A percentile compares a stretch with the other conserved stretches of the same genome.
phyloP scores from a whole-genome alignment of 805 yeast genomes.

The Saccharomycopsis guyanensis region DNA sequence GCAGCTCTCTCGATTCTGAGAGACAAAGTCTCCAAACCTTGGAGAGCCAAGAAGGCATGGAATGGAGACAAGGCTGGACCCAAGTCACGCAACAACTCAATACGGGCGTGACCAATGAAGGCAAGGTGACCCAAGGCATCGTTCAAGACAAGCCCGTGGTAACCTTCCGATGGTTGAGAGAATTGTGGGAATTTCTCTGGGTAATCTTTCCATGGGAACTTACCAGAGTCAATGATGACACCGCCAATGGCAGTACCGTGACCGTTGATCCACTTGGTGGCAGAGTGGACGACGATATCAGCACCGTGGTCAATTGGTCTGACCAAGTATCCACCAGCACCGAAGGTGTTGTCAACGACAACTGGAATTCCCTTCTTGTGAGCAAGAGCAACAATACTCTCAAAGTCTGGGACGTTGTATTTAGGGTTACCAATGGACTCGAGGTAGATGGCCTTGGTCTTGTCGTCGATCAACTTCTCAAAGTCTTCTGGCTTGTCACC shows the following conservation, averaged over 20 bases:
- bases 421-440: slow-evolving; percentile 93
- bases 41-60: slow-evolving; percentile 75
- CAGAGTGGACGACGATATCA: slow-evolving; percentile 87
- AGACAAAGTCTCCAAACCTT: slow-evolving; percentile 91
- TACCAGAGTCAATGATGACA: slow-evolving; percentile 83
- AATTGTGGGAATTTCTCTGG: slow-evolving; percentile 89
- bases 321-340: slow-evolving; percentile 88
- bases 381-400: slow-evolving; percentile 63
- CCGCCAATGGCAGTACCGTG: slow-evolving; percentile 96
- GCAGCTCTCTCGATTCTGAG: slow-evolving; percentile 92
- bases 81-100: slow-evolving; percentile 81
- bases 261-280: slow-evolving; percentile 97
- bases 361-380: slow-evolving; percentile 84
- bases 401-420: slow-evolving; percentile 88
- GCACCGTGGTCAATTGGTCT: slow-evolving; percentile 86
- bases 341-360: slow-evolving; percentile 93
- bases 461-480: slow-evolving; percentile 66
- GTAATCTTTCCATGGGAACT: slow-evolving; percentile 82
- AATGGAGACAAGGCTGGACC: slow-evolving; percentile 90
- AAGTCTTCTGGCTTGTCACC: slow-evolving; percentile 73
- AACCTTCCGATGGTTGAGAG: slow-evolving; percentile 85
- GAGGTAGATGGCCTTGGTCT: slow-evolving; percentile 82
- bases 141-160: slow-evolving; percentile 79
- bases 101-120: slow-evolving; percentile 70
- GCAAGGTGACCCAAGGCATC: slow-evolving; percentile 80